A percentile compares a stretch with the other conserved stretches of the same genome.
phyloP scores from a whole-genome alignment of 2,329 filamentous ascomycete species.

The Paecilomyces sp. region DNA sequence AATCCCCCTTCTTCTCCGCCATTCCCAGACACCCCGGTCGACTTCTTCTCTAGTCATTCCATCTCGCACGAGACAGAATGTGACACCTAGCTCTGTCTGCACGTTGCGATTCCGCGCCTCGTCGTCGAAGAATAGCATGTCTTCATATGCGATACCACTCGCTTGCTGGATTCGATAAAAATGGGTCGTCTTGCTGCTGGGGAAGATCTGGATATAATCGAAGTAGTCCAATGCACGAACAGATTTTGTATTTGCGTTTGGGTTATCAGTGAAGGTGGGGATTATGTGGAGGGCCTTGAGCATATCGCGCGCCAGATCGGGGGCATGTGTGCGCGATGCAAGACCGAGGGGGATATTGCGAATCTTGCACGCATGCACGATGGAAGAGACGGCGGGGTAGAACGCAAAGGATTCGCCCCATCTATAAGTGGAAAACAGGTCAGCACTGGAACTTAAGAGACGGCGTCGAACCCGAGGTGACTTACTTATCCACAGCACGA shows the following conservation, averaged over 20 bases:
- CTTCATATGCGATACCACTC: constrained; percentile 64
- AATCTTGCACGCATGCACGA: constrained; percentile 56
- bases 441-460: constrained; percentile 4
- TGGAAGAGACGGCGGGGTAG: constrained; percentile 61
- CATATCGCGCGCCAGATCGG: constrained; percentile 73
- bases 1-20: constrained; percentile 65
- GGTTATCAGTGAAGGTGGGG: constrained; percentile 34
- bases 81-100: constrained; percentile 63
- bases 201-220: constrained; percentile 56
- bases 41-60: constrained; percentile 71
- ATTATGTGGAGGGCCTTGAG: constrained; percentile 64
- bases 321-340: constrained; percentile 73
- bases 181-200: constrained; percentile 76
- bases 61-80: constrained; percentile 74
- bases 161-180: constrained; percentile 66
- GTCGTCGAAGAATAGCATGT: constrained; percentile 96
- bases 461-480: neutral
- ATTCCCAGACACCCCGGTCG: constrained; percentile 70
- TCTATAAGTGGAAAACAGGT: constrained; percentile 17
- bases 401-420: constrained; percentile 63
- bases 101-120: constrained; percentile 82
- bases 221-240: constrained; percentile 46
- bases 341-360: constrained; percentile 57
- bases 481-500: constrained; percentile 36
- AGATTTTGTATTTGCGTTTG: constrained; percentile 40